phyloP scores from a whole-genome alignment of 2,329 filamentous ascomycete genomes.

The Calonectria fujianensis region DNA sequence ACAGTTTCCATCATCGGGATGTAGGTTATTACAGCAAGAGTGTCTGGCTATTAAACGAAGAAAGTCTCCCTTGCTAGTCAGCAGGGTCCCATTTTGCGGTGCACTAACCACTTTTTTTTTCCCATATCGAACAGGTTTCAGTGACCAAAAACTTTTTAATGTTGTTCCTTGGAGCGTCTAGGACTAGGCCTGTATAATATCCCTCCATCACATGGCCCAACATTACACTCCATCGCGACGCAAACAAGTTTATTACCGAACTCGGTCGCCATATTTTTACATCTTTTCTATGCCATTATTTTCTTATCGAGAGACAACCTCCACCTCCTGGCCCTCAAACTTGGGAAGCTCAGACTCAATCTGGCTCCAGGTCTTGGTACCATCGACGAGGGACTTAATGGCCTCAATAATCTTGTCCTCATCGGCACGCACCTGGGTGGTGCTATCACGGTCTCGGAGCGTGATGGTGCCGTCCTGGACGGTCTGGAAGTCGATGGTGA shows the following conservation, averaged over 20 bases:
- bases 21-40: background rate
- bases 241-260: slow-evolving; percentile 25
- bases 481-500: slow-evolving; percentile 97
- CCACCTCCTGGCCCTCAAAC: slow-evolving; percentile 85
- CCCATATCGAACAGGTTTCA: slow-evolving; percentile 13
- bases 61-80: background rate
- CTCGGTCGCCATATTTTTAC: slow-evolving; percentile 49
- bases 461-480: slow-evolving; percentile 91
- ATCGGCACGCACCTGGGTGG: slow-evolving; percentile 89
- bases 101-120: too few relatives aligned
- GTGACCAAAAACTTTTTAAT: slow-evolving; percentile 40
- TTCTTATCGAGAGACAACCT: slow-evolving; percentile 62
- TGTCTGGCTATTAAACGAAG: background rate
- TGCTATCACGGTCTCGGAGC: slow-evolving; percentile 92
- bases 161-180: slow-evolving; percentile 38
- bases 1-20: background rate
- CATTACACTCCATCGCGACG: slow-evolving; percentile 27
- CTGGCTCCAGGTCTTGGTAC: slow-evolving; percentile 77
- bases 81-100: background rate
- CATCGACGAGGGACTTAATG: slow-evolving; percentile 73
- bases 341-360: slow-evolving; percentile 86
- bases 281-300: slow-evolving; percentile 42
- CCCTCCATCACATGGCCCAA: slow-evolving; percentile 38
- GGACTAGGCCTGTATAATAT: slow-evolving; percentile 37
- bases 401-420: slow-evolving; percentile 87